Base-by-base conservation (phyloP, 2,329 filamentous ascomycete species). In the Epichloe uncinata region DNA sequence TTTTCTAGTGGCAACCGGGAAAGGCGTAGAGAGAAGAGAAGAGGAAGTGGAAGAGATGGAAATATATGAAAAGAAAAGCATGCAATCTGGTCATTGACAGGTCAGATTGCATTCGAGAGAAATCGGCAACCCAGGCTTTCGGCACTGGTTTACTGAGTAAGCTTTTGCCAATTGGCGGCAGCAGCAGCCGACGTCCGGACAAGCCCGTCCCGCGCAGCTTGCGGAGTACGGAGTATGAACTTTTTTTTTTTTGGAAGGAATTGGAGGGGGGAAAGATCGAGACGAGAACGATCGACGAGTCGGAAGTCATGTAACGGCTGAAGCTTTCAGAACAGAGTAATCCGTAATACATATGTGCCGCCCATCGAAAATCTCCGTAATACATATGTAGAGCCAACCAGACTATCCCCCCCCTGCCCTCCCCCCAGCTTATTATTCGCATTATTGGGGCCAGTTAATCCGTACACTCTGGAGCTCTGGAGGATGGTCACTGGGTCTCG, bases 71-170 rank as follows among this genome's bases (percentile, higher is more conserved):
- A 12, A 40, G 12, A 20, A 9, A 22, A 45, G 43, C 35, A 46
- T 11, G 13, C 18, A 33, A 45, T 45, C 8, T 11, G 26, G n/a
- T 20, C 26, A 30, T 47, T n/a, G 33, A 40, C 26, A 42, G 49
- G 45, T 51, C 38, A 45, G 49, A 37, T 48, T 45, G 36, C 41
- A 36, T 45, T 15, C 33, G 22, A 22, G 35, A 46, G 36, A 34
- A 36, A 42, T 40, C 43, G 42, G 42, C 34, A 35, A 18, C 36
- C 13, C 34, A 38, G 36, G 46, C 42, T 42, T n/a, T 45, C 42
- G 42, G 26, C 16, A 35, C 34, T 37, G 44, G 30, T 44, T 15
- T 15, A 33, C 36, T 8, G 33, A 9, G 26, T 30, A 30, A 37
- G 34, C n/a, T 47, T 42, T 46, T 11, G 38, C 49, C 26, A 40